phyloP scores from a whole-genome alignment of 148 eudicot genomes.

The Arctostaphylos glauca region DNA sequence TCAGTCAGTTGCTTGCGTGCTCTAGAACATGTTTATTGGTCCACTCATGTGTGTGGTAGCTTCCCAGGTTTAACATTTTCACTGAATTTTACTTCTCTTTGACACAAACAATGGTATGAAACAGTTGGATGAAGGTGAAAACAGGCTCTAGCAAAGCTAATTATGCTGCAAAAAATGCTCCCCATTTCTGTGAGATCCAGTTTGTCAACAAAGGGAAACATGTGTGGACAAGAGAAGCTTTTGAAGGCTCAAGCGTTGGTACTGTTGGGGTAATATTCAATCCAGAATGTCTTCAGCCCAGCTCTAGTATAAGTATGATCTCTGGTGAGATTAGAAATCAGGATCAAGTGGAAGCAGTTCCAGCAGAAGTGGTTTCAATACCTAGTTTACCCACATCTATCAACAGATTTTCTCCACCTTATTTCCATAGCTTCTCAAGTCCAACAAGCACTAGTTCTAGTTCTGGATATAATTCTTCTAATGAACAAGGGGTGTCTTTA shows the following conservation, averaged over 20 bases:
- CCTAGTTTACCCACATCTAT: conserved; percentile 19
- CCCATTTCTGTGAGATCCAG: conserved; percentile 69
- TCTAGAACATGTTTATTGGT: not conserved
- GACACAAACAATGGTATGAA: conserved; percentile 15
- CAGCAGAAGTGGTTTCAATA: conserved; percentile 26
- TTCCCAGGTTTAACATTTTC: not conserved
- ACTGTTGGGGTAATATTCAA: conserved; percentile 26
- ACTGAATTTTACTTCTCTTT: not conserved
- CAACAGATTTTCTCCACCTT: conserved; percentile 14
- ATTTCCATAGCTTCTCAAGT: conserved; percentile 20
- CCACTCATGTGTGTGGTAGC: not conserved
- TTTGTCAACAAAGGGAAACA: conserved; percentile 68
- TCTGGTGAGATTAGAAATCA: conserved; percentile 22
- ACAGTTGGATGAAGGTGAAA: conserved; percentile 58
- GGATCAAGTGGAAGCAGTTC: conserved; percentile 25
- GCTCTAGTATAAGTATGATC: conserved; percentile 29
- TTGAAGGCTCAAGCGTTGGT: conserved; percentile 19
- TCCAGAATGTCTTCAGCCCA: conserved; percentile 26
- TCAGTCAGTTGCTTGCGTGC: not conserved
- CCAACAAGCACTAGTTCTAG: conserved; percentile 25
- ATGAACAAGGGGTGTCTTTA: conserved; percentile 31
- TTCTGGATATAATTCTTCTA: conserved; percentile 29
- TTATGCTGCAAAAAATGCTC: conserved; percentile 61
- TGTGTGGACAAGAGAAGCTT: conserved; percentile 67
- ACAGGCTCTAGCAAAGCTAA: conserved; percentile 49